Evolutionary conservation across 345 rosid genomes (phyloP), one percentile per base, ranked within the genome.

Genomic region (Hypericum androsaemum): DNA sequence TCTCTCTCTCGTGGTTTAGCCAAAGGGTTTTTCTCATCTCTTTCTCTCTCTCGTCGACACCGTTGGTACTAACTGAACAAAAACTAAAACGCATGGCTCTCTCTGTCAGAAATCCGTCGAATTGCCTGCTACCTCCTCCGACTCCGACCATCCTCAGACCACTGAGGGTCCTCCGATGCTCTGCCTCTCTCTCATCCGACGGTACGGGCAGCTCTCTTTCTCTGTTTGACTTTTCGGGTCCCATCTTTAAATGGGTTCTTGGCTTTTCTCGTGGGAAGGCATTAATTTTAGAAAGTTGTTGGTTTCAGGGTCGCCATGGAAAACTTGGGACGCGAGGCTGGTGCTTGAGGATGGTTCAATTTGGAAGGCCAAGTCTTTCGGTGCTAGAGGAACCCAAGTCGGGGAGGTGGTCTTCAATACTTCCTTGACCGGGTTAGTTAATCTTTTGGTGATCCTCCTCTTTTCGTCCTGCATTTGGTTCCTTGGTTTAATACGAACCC

Each of bases 341-440:
- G 97, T 82, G 53, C 83, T 86, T 54, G 92, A 82, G 65, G 99
- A 88, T 53, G 97, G 99, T 59, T 88, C 99, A 2, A 35, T 82
- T 12, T 94, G 99, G 99, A 79, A 61, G 57, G 99, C 97, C 40
- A 94, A 88, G 78, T 80, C 98, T 2, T 92, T 92, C 65, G 97
- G 98, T 74, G 94, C 95, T 51, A 73, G 74, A 8, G 98, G 97
- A 44, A 88, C 97, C 7, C 94, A 83, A 71, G 80, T 92, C 54
- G 97, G 97, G 0, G 97, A 92, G 73, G 86, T 92, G 57, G 98
- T 92, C 5, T 92, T 92, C 68, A 92, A 88, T 61, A 94, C 99
- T 15, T 94, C 97, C 47, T 65, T 94, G 70, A 94, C 97, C 10
- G 95, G 97, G 97, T 88, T 47, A 49, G 71, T 37, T 4, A n/a